These are phyloP conservation scores for Globisporangium echinulatum DNA, from an alignment of 352 stramenopile genomes.

Conservation along the genomic window DNA sequence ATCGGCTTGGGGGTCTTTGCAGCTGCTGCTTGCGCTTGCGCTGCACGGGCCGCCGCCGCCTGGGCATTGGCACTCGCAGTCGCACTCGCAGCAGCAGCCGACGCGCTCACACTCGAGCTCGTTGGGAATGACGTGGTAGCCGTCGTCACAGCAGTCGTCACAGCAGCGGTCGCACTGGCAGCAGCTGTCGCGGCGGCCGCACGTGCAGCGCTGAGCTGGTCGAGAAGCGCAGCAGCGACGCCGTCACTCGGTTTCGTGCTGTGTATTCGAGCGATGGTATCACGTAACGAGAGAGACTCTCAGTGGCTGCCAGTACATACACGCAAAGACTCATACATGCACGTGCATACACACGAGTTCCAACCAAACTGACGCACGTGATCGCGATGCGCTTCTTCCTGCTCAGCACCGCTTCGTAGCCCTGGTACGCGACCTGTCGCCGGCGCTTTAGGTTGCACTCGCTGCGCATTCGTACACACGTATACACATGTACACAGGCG, in stretches of 20 bases:
- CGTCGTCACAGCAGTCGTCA: slow-evolving; percentile 2
- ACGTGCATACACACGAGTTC: not conserved
- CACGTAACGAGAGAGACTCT: too few relatives aligned
- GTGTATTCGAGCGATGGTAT: not conserved
- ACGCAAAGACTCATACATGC: not conserved
- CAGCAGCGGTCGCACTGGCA: not conserved
- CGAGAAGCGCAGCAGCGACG: slow-evolving; percentile 8
- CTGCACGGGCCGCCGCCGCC: too few relatives aligned
- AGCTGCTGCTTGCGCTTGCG: slow-evolving; percentile 1
- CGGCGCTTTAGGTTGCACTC: slow-evolving; percentile 65
- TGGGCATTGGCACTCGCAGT: too few relatives aligned
- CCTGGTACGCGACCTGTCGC: slow-evolving; percentile 46
- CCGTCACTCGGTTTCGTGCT: slow-evolving; percentile 8
- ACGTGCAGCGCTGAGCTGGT: slow-evolving; percentile 1
- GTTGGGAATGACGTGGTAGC: slow-evolving; percentile 4
- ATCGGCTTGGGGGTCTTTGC: slow-evolving; percentile 26
- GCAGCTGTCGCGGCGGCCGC: not conserved
- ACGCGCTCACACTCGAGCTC: not conserved
- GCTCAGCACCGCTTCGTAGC: slow-evolving; percentile 72
- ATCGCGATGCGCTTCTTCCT: slow-evolving; percentile 53
- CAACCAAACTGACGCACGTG: not conserved
- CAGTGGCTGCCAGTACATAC: too few relatives aligned
- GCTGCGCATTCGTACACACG: slow-evolving; percentile 14
- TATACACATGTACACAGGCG: not conserved
- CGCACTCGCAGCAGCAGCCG: not conserved